Evolutionary conservation across 345 rosid species (phyloP), one percentile per base, ranked within the genome.

Genomic region (Passiflora organensis): DNA sequence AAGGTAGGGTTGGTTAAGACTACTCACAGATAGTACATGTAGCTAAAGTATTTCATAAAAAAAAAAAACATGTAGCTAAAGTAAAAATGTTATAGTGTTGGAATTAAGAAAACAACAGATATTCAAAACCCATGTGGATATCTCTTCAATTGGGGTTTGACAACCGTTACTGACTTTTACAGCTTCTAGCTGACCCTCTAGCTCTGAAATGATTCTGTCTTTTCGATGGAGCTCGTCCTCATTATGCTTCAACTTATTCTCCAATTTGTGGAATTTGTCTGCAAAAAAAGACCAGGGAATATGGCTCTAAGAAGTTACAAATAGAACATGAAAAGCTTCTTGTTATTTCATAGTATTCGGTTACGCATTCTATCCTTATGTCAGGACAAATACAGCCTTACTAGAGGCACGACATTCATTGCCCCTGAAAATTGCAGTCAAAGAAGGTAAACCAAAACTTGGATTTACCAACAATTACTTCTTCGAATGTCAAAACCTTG

Each of bases 1-100:
- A 70, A 86, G 82, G 97, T 89, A 65, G 70, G 74, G 59, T 22
- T 59, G 44, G 76, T 83, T 71, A 89, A 89, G 90, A 65, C 51
- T 63, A 66, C 70, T 51, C 12, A 45, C 64, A 48, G 55, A 34
- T 66, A 62, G 58, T 38, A 42, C 59, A 34, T 45, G n/a, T n/a
- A n/a, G n/a, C n/a, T n/a, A n/a, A n/a, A n/a, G n/a, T n/a, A n/a
- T n/a, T n/a, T n/a, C n/a, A n/a, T n/a, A n/a, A n/a, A n/a, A n/a
- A n/a, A n/a, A n/a, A n/a, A n/a, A n/a, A n/a, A n/a, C n/a, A n/a
- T n/a, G 51, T 28, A 37, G 61, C 59, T 36, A 32, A 72, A 63
- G 3, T 28, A 8, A 28, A 28, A 37, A 14, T 55, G 59, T 45
- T 43, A 39, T 6, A 57, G 24, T 12, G 13, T 23, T 28, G 21